phyloP scores from a whole-genome alignment of 1,139 yeast species.

The Yarrowia galli region DNA sequence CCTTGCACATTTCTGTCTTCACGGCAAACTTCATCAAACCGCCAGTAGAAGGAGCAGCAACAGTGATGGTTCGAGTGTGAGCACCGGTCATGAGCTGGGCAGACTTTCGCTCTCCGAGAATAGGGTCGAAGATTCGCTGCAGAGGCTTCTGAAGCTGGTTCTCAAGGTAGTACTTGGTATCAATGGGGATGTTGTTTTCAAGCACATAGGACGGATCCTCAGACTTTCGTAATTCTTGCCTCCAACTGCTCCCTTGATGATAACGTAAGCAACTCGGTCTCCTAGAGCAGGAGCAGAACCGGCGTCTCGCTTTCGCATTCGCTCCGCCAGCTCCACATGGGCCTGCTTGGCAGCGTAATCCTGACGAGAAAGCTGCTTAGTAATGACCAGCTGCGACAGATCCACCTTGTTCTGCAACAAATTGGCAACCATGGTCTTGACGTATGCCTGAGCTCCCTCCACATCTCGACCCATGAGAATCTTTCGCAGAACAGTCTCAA shows the following conservation, averaged over 20 bases:
- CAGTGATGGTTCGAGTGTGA: constrained; percentile 80
- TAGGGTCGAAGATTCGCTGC: constrained; percentile 93
- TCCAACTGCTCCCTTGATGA: constrained; percentile 78
- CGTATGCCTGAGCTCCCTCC: constrained; percentile 83
- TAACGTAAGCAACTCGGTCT: constrained; percentile 97
- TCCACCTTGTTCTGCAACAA: constrained; percentile 90
- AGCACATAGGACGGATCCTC: constrained; percentile 95
- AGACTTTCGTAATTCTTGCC: constrained; percentile 91
- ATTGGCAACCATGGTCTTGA: constrained; percentile 88
- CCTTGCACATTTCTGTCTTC: constrained; percentile 85
- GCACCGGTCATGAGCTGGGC: constrained; percentile 75
- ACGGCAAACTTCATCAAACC: constrained; percentile 92
- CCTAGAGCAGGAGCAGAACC: constrained; percentile 97
- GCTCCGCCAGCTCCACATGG: constrained; percentile 93
- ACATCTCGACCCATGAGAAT: constrained; percentile 91
- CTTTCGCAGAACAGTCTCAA: constrained; percentile 85
- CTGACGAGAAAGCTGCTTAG: constrained; percentile 86
- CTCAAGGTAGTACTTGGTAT: constrained; percentile 90
- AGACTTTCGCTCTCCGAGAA: constrained; percentile 84
- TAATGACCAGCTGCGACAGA: constrained; percentile 89
- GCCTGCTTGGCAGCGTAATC: constrained; percentile 98
- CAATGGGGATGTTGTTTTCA: constrained; percentile 91
- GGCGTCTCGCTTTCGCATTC: constrained; percentile 96
- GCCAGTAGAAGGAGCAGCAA: constrained; percentile 69
- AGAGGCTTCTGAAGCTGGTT: constrained; percentile 93